phyloP scores from a whole-genome alignment of 345 rosid species.

The Excoecaria cochinchinensis region DNA sequence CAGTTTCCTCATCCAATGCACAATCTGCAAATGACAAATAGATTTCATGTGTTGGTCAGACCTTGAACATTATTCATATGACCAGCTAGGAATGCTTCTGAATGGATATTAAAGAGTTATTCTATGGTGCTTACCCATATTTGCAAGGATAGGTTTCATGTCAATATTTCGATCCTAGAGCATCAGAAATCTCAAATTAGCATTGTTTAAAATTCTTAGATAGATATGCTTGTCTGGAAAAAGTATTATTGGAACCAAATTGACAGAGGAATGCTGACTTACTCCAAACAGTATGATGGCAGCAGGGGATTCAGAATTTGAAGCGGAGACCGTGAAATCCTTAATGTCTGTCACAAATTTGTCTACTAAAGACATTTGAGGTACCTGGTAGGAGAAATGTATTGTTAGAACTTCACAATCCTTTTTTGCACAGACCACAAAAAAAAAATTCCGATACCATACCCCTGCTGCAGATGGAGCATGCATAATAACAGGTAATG shows the following conservation, averaged over 20 bases:
- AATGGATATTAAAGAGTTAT: background rate
- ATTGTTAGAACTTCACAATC: background rate
- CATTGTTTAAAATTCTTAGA: background rate
- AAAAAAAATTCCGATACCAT: too few species aligned
- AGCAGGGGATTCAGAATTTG: conserved; percentile 29
- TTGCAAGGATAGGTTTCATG: conserved; percentile 35
- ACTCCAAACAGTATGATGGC: conserved; percentile 48
- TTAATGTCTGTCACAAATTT: conserved; percentile 35
- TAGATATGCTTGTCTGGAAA: background rate
- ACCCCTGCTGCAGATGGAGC: background rate
- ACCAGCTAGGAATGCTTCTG: background rate
- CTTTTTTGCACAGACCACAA: too few species aligned
- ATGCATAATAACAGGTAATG: too few species aligned
- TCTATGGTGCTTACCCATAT: conserved; percentile 29
- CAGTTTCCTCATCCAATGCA: conserved; percentile 38
- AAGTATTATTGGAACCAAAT: background rate
- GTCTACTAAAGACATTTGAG: conserved; percentile 19
- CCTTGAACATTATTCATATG: background rate
- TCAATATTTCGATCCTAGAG: conserved; percentile 31
- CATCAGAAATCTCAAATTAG: conserved; percentile 18
- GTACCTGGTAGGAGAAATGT: conserved; percentile 19
- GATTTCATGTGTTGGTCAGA: background rate
- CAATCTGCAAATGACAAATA: conserved; percentile 23
- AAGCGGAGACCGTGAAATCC: conserved; percentile 25
- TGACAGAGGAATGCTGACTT: conserved; percentile 14